These are phyloP conservation scores for Linnemannia elongata DNA, from an alignment of 192 early-diverging fungal genomes.

Conservation along the genomic window DNA sequence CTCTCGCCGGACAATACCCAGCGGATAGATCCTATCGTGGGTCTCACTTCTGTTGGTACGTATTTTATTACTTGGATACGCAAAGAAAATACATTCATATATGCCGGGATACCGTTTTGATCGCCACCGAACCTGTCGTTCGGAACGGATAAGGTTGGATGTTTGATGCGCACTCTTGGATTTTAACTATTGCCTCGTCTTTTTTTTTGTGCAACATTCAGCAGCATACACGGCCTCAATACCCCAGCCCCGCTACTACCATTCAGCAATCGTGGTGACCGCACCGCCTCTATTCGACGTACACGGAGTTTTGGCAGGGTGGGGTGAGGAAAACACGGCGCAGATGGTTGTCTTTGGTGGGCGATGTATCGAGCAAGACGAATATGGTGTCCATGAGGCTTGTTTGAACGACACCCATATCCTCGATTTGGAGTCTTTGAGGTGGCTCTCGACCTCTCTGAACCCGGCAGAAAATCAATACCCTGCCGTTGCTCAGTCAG, in stretches of 20 bases:
- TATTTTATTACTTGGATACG: neutral
- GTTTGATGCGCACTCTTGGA: neutral
- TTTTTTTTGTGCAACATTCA: neutral
- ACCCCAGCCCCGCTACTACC: conserved; percentile 73
- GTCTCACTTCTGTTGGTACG: neutral
- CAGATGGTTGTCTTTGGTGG: conserved; percentile 79
- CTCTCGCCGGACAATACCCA: conserved; percentile 7
- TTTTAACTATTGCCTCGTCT: neutral
- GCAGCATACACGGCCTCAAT: conserved; percentile 20
- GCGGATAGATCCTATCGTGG: neutral
- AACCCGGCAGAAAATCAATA: neutral
- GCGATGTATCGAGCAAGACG: conserved; percentile 66
- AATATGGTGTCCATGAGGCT: conserved; percentile 57
- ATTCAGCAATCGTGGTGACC: conserved; percentile 61
- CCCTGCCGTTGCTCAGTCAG: neutral
- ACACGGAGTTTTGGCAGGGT: conserved; percentile 26
- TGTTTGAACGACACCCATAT: conserved; percentile 70
- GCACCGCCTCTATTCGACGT: conserved; percentile 39
- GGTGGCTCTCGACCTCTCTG: conserved; percentile 58
- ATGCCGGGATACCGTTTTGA: neutral
- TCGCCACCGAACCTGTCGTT: neutral
- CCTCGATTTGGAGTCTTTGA: conserved; percentile 57
- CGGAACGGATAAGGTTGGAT: neutral
- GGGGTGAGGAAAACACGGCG: conserved; percentile 63
- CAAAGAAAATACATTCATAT: too few relatives aligned